These are phyloP conservation scores for Exsudoporus frostii DNA, from an alignment of 768 basidiomycete genomes.

Conservation along the genomic window DNA sequence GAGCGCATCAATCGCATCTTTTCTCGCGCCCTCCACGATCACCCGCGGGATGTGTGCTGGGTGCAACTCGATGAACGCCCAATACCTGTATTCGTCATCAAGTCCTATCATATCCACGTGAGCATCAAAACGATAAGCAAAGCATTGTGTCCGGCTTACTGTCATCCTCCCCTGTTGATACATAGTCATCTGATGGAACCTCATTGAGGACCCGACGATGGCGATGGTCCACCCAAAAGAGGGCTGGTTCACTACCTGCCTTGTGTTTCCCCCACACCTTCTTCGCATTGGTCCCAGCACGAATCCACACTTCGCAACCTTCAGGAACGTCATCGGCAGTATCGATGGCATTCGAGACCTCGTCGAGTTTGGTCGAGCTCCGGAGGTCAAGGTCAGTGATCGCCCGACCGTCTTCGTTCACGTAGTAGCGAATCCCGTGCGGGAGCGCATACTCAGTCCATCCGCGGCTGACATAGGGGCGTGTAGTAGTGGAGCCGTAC, in stretches of 20 bases:
- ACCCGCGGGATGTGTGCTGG: constrained; percentile 61
- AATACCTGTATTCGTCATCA: constrained; percentile 77
- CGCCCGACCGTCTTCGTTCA: constrained; percentile 56
- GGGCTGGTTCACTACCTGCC: constrained; percentile 34
- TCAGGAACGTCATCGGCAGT: constrained; percentile 32
- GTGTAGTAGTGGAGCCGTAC: constrained; percentile 25
- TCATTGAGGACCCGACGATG: constrained; percentile 50
- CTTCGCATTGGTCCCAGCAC: constrained; percentile 35
- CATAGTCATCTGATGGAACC: constrained; percentile 34
- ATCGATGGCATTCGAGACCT: constrained; percentile 33
- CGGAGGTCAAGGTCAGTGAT: constrained; percentile 74
- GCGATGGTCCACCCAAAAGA: constrained; percentile 67
- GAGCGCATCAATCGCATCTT: constrained; percentile 71
- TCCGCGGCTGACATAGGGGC: constrained; percentile 41
- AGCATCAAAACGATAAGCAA: not conserved
- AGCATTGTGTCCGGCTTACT: constrained; percentile 29
- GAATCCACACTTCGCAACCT: constrained; percentile 64
- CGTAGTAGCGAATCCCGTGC: constrained; percentile 67
- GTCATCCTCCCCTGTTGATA: constrained; percentile 35
- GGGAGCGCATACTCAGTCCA: constrained; percentile 80
- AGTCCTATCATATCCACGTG: constrained; percentile 43
- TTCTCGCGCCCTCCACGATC: constrained; percentile 52
- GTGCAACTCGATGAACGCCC: constrained; percentile 77
- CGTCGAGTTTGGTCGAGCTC: constrained; percentile 45
- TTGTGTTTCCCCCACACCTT: constrained; percentile 30